These are phyloP conservation scores for Auriculariales sp. DNA, from an alignment of 768 basidiomycete genomes.

Conservation along the genomic window DNA sequence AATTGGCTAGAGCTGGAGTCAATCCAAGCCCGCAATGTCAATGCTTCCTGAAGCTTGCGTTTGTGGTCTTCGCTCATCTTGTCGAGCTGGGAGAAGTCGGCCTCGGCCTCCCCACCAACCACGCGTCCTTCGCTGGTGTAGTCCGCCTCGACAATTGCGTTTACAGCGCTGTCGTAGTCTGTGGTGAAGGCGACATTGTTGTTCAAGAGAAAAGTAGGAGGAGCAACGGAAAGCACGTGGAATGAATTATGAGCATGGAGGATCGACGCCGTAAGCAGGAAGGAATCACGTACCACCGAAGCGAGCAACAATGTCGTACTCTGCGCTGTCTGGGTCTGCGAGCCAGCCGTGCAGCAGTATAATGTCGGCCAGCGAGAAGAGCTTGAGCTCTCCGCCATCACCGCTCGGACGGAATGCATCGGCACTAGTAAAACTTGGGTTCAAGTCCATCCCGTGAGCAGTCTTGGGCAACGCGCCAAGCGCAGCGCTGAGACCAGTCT, in stretches of 20 bases:
- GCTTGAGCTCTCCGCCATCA: slow-evolving; percentile 61
- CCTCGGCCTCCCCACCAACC: slow-evolving; percentile 26
- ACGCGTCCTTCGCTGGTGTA: slow-evolving; percentile 51
- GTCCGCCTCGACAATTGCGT: slow-evolving; percentile 66
- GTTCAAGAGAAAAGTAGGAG: slow-evolving; percentile 1
- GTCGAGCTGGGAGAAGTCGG: slow-evolving; percentile 5
- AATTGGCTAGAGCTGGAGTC: slow-evolving; percentile 64
- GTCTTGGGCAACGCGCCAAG: slow-evolving; percentile 54
- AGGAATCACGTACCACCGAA: slow-evolving; percentile 18
- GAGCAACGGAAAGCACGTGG: background rate
- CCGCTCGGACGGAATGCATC: slow-evolving; percentile 52
- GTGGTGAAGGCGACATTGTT: slow-evolving; percentile 2
- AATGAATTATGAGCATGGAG: no score
- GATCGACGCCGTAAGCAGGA: no score
- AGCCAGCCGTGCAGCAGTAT: slow-evolving; percentile 83
- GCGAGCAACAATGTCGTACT: slow-evolving; percentile 36
- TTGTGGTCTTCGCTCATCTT: slow-evolving; percentile 38
- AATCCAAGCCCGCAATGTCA: slow-evolving; percentile 53
- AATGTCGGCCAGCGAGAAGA: slow-evolving; percentile 75
- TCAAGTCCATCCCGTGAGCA: slow-evolving; percentile 77
- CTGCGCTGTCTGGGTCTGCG: slow-evolving; percentile 51
- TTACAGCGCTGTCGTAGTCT: slow-evolving; percentile 65
- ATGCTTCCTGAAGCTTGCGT: slow-evolving; percentile 59
- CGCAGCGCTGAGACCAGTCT: slow-evolving; percentile 38
- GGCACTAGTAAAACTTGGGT: slow-evolving; percentile 63